Percentiles rank a stretch among this genome's conserved stretches.
Conservation (phyloP, 1,284 basidiomycete genomes). For the Fomitopsis schrenkii region DNA sequence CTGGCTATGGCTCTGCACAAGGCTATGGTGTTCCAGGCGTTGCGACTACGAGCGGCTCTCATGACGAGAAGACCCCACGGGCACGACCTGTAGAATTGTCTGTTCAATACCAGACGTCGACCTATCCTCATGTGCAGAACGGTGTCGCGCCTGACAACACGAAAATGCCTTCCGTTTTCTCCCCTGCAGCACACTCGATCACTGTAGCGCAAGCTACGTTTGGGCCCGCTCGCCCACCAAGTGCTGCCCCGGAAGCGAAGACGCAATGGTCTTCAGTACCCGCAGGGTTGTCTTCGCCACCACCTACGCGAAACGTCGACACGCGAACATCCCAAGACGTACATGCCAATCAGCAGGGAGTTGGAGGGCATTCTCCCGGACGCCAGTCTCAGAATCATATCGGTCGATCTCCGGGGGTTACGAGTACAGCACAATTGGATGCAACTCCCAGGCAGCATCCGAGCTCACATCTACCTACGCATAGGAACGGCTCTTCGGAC, state of each 20-base stretch:
- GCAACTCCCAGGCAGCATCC: constrained; percentile 26
- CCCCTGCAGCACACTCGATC: not conserved
- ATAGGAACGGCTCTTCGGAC: constrained; percentile 29
- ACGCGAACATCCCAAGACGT: not conserved
- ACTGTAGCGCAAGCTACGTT: constrained; percentile 6
- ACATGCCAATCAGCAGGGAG: not conserved
- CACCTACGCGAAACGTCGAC: not conserved
- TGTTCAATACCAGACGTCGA: constrained; percentile 1
- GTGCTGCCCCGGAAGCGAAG: not conserved
- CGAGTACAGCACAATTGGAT: constrained; percentile 10
- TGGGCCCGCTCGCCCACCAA: not conserved
- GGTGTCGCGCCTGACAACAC: not conserved
- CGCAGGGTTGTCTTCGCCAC: not conserved
- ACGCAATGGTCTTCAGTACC: not conserved
- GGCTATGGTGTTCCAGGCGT: not conserved
- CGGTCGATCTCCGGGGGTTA: constrained; percentile 16
- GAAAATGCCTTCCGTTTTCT: not conserved
- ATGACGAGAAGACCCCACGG: constrained; percentile 2
- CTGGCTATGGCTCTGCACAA: not conserved
- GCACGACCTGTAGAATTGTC: not conserved
- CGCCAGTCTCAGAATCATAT: constrained; percentile 10
- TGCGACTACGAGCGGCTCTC: not conserved
- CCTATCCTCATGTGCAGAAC: not conserved
- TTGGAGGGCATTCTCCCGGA: constrained; percentile 11
- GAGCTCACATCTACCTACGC: constrained; percentile 21